These are phyloP conservation scores for Vaccinium myrtillus DNA, from an alignment of 148 eudicot species.

Conservation along the genomic window DNA sequence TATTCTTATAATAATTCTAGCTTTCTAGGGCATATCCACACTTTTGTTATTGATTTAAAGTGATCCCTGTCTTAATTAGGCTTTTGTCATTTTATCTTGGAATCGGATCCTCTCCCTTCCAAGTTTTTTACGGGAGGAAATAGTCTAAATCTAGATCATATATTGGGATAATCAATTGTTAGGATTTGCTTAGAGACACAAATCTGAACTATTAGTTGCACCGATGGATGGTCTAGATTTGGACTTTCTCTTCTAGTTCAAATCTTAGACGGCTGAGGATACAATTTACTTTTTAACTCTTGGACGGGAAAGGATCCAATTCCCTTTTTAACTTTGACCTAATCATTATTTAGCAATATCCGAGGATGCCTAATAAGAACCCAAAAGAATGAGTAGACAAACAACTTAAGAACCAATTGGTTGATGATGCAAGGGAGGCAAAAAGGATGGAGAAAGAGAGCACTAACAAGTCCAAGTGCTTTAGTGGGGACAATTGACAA, in stretches of 20 bases:
- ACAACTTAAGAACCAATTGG: not conserved
- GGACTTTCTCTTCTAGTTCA: no score
- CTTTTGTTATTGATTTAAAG: not conserved
- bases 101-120: no score
- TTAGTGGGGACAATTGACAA: not conserved
- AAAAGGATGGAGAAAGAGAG: not conserved
- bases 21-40: not conserved
- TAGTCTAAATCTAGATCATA: no score
- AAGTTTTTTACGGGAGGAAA: no score
- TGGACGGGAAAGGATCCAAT: no score
- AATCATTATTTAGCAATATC: not conserved
- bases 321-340: not conserved
- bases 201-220: no score
- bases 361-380: not conserved
- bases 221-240: no score
- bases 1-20: not conserved
- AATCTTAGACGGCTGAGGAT: no score
- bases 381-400: not conserved
- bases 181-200: no score
- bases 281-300: no score
- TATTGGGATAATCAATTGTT: no score
- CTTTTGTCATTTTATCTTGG: not conserved
- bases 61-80: not conserved
- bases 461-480: not conserved
- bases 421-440: not conserved